Base-by-base conservation (phyloP, 208 protist species). In the Crithidia mellificae region DNA sequence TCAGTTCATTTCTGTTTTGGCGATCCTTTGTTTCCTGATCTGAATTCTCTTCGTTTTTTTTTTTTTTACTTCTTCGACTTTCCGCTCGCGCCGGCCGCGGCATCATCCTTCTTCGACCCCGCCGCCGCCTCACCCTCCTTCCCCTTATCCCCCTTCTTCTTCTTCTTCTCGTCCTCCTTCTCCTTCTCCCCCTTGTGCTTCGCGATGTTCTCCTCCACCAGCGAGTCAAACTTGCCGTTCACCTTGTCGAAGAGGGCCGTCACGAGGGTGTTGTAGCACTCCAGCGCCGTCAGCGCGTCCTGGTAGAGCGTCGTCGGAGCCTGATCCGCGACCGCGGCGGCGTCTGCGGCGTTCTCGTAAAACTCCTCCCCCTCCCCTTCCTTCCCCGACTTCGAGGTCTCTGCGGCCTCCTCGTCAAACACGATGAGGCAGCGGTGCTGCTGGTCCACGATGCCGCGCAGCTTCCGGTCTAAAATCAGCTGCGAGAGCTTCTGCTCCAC, bases 391-490 rank as follows among this genome's bases (percentile, higher is more conserved):
- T 74, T 82, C 30, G 56, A 73, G 32, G 49, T 74, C 34, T 73
- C 68, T 9, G 57, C 56, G 46, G 79, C 55, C 19, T 83, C 77
- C 12, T 92, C 89, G 32, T 98, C 94, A 59, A 97, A 98, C 8
- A 98, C 77, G n/a, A 98, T 85, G 1, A 99, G 81, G 62, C 93
- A 98, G 39, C 87, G 77, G 58, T 92, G 82, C 61, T 93, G 82
- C 72, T 97, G 91, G 44, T 97, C 93, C 12, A 96, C 88, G 36
- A 95, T 95, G 14, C 98, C 98, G 39, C 76, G 68, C 46, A 99
- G 90, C 77, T 98, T 98, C 41, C 98, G 92, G 81, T 99, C 98
- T 0, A 99, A 82, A 70, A 99, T 99, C 77, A 99, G 99, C 73
- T 99, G 95, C 25, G 97, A 99, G 0, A 99, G 80, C 43, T 83